Percentiles rank a stretch among this genome's conserved stretches.
phyloP scores from a whole-genome alignment of 371 early-diverging fungal species.

The Lichtheimia ramosa region DNA sequence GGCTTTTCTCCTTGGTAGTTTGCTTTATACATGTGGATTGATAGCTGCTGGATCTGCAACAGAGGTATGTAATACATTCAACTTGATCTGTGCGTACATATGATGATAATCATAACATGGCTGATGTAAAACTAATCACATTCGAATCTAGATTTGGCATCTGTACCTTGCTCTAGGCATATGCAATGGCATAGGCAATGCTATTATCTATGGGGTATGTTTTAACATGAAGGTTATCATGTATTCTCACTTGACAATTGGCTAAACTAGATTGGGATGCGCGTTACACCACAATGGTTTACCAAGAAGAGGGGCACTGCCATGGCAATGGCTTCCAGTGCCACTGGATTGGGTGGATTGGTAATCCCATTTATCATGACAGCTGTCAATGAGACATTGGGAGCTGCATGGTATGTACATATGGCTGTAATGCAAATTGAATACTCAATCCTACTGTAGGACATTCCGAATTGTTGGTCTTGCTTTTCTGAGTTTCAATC shows the following conservation, averaged over 20 bases:
- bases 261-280: slow-evolving; percentile 2
- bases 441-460: slow-evolving; percentile 1
- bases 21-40: neutral
- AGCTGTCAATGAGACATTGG: neutral
- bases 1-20: neutral
- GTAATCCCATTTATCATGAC: slow-evolving; percentile 9
- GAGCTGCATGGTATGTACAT: slow-evolving; percentile 1
- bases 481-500: neutral
- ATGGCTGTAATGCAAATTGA: neutral
- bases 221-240: no score
- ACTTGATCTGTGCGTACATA: neutral
- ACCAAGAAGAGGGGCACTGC: slow-evolving; percentile 2
- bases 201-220: slow-evolving; percentile 1
- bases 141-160: slow-evolving; percentile 10
- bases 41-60: slow-evolving; percentile 5
- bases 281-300: slow-evolving; percentile 10
- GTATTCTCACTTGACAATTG: no score
- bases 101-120: neutral
- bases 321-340: slow-evolving; percentile 2
- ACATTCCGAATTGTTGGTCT: slow-evolving; percentile 1
- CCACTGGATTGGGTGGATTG: slow-evolving; percentile 3
- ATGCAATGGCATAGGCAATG: neutral
- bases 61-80: neutral
- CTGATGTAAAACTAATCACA: neutral
- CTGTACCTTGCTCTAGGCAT: slow-evolving; percentile 8